phyloP scores from a whole-genome alignment of 2,329 filamentous ascomycete species.

The Nakataea oryzae region DNA sequence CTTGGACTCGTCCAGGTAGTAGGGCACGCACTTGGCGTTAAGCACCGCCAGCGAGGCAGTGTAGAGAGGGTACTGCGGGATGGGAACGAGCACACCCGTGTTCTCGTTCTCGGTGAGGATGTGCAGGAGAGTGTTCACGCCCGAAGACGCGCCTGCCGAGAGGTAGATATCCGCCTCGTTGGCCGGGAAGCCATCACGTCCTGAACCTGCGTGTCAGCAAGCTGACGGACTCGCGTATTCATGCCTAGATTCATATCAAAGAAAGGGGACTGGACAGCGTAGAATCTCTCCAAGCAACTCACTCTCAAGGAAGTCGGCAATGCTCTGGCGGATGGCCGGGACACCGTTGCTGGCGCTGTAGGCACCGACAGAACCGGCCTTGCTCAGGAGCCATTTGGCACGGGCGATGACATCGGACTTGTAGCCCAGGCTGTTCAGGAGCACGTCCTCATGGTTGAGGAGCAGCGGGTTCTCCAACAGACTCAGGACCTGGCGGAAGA shows the following conservation, averaged over 20 bases:
- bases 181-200: slow-evolving; percentile 78
- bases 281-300: slow-evolving; percentile 20
- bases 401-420: slow-evolving; percentile 81
- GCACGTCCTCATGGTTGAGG: slow-evolving; percentile 71
- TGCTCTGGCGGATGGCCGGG: slow-evolving; percentile 74
- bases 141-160: slow-evolving; percentile 82
- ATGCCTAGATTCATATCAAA: slow-evolving; percentile 4
- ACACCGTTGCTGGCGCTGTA: slow-evolving; percentile 93
- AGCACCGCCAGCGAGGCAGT: slow-evolving; percentile 83
- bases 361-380: slow-evolving; percentile 84
- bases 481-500: slow-evolving; percentile 94
- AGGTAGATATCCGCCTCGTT: slow-evolving; percentile 78
- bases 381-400: slow-evolving; percentile 68
- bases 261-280: not conserved
- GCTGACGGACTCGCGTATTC: not conserved
- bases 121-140: slow-evolving; percentile 87
- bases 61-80: slow-evolving; percentile 96
- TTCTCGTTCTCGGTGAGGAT: slow-evolving; percentile 71
- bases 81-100: slow-evolving; percentile 82
- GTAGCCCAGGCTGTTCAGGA: slow-evolving; percentile 70
- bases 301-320: slow-evolving; percentile 89
- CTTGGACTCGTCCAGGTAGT: slow-evolving; percentile 80
- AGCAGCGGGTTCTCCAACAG: slow-evolving; percentile 82
- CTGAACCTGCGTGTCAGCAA: slow-evolving; percentile 26
- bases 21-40: slow-evolving; percentile 80